Conservation (phyloP, 345 rosid genomes). For the Linum trigynum region DNA sequence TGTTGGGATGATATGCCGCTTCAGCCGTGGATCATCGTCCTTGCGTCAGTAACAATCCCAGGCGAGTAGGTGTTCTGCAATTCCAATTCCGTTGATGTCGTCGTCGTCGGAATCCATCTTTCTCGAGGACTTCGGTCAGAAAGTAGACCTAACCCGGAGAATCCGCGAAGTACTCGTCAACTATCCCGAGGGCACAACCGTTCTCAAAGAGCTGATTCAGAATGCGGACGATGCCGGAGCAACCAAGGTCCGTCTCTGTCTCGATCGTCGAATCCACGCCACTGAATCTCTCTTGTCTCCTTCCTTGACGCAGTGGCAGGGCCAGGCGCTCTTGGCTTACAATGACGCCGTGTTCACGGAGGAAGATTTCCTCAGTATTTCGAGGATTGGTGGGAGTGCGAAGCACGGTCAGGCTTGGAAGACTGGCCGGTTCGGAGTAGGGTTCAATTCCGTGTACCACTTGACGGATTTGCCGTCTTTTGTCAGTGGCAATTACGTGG, state of each 20-base stretch:
- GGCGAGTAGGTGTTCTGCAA: no score
- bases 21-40: no score
- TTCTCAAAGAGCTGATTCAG: slow-evolving; percentile 84
- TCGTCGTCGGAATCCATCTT: slow-evolving; percentile 35
- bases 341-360: slow-evolving; percentile 84
- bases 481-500: slow-evolving; percentile 79
- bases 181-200: slow-evolving; percentile 95
- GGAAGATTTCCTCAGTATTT: slow-evolving; percentile 81
- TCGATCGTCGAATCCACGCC: slow-evolving; percentile 63
- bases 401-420: slow-evolving; percentile 77
- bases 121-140: slow-evolving; percentile 95
- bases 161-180: slow-evolving; percentile 88
- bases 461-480: slow-evolving; percentile 92
- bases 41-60: no score
- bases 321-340: slow-evolving; percentile 72
- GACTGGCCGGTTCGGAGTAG: slow-evolving; percentile 95
- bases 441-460: slow-evolving; percentile 94
- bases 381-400: slow-evolving; percentile 78
- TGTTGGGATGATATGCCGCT: no score
- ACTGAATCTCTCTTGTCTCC: slow-evolving; percentile 49
- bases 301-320: slow-evolving; percentile 72
- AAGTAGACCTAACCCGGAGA: slow-evolving; percentile 91
- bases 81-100: slow-evolving; percentile 8
- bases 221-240: slow-evolving; percentile 98
- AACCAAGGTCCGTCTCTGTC: slow-evolving; percentile 67